Conservation (phyloP, 495 filamentous ascomycete genomes). For the Neurospora sp. region DNA sequence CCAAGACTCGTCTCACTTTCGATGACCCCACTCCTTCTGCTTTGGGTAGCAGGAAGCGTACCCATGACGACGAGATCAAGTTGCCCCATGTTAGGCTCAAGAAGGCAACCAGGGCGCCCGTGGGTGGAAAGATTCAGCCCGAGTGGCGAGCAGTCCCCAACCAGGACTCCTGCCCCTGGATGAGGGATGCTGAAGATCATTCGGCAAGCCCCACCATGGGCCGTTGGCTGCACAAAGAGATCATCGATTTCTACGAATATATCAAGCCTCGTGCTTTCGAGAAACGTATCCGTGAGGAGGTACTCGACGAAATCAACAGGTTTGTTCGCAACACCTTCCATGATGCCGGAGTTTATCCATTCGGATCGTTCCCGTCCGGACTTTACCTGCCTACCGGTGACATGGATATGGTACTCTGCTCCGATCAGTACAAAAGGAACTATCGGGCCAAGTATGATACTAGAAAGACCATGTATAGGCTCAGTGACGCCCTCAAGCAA, state of each 20-base stretch:
- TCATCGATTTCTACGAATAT: slow-evolving; percentile 80
- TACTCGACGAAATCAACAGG: slow-evolving; percentile 51
- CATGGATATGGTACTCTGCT: slow-evolving; percentile 86
- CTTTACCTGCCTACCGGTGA: slow-evolving; percentile 87
- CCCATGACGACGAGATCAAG: slow-evolving; percentile 57
- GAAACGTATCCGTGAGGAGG: slow-evolving; percentile 55
- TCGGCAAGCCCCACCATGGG: slow-evolving; percentile 33
- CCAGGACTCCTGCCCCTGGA: slow-evolving; percentile 52
- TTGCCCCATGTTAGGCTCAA: slow-evolving; percentile 34
- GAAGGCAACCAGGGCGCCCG: slow-evolving; percentile 30
- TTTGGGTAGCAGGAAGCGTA: slow-evolving; percentile 52
- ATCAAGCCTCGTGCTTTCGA: slow-evolving; percentile 71
- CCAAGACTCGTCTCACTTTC: not conserved
- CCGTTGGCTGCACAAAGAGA: slow-evolving; percentile 67
- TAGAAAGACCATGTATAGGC: slow-evolving; percentile 29
- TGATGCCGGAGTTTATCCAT: slow-evolving; percentile 54
- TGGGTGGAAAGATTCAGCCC: slow-evolving; percentile 39
- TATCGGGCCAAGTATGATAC: slow-evolving; percentile 25
- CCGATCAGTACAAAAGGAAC: slow-evolving; percentile 42
- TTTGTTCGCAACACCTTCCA: slow-evolving; percentile 42
- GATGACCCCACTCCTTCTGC: slow-evolving; percentile 11
- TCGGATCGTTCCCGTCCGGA: slow-evolving; percentile 86
- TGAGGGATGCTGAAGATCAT: slow-evolving; percentile 31
- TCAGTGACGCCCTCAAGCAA: slow-evolving; percentile 41
- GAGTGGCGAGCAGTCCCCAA: slow-evolving; percentile 44